Conservation (phyloP, 768 basidiomycete genomes). For the Boletus speciosus region DNA sequence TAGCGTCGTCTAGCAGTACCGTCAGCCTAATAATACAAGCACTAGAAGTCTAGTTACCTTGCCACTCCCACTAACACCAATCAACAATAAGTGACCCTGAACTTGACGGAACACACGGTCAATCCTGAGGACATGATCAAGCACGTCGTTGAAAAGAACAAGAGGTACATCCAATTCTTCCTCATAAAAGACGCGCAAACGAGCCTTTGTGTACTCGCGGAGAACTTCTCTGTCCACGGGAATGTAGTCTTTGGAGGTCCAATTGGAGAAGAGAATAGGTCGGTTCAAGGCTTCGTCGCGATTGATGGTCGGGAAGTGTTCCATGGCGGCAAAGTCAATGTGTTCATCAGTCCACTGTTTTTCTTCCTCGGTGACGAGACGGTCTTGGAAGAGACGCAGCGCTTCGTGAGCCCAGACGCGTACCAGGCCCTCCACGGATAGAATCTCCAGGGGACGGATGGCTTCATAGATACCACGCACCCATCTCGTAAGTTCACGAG, state of each 20-base stretch:
- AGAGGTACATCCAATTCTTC: slow-evolving; percentile 97
- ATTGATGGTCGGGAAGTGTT: slow-evolving; percentile 93
- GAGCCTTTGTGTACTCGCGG: slow-evolving; percentile 94
- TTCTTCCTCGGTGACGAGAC: slow-evolving; percentile 91
- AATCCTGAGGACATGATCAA: slow-evolving; percentile 96
- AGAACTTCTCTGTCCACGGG: slow-evolving; percentile 91
- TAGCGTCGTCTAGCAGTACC: slow-evolving; percentile 72
- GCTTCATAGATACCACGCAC: slow-evolving; percentile 96
- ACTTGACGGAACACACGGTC: slow-evolving; percentile 98
- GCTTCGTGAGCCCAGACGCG: slow-evolving; percentile 99
- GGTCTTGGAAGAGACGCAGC: slow-evolving; percentile 94
- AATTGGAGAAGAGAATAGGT: slow-evolving; percentile 97
- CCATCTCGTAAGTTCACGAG: slow-evolving; percentile 98
- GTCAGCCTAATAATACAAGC: slow-evolving; percentile 12
- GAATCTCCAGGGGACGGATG: slow-evolving; percentile 87
- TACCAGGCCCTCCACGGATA: slow-evolving; percentile 92
- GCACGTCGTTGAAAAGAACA: slow-evolving; percentile 96
- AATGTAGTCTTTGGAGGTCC: slow-evolving; percentile 97
- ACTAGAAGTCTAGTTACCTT: slow-evolving; percentile 55
- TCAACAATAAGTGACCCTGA: slow-evolving; percentile 93
- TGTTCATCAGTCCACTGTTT: slow-evolving; percentile 92
- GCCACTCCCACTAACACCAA: slow-evolving; percentile 97
- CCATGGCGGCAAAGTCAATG: slow-evolving; percentile 77
- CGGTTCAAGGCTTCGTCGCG: slow-evolving; percentile 79
- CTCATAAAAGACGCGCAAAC: slow-evolving; percentile 97